Evolutionary conservation across 1,284 basidiomycete genomes (phyloP).

Genomic region (Trametes polyzona): DNA sequence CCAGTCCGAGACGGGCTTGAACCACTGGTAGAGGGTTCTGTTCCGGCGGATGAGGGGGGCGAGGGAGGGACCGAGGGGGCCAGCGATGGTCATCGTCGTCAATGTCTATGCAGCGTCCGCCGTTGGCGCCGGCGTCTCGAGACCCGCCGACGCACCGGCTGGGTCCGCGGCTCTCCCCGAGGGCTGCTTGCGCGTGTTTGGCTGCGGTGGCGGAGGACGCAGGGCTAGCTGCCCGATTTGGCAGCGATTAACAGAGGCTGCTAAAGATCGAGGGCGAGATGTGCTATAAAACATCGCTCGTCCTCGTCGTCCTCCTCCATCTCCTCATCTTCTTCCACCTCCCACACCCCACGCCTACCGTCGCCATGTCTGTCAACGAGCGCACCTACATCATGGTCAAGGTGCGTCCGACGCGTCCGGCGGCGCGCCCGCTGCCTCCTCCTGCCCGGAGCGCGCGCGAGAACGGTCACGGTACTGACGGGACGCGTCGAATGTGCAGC

Average conservation of each 20-base stretch:
- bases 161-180: conserved; percentile 34
- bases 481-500: conserved; percentile 51
- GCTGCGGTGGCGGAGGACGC: conserved; percentile 11
- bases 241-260: conserved; percentile 35
- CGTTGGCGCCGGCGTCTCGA: conserved; percentile 13
- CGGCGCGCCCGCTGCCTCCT: neutral
- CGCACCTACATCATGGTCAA: conserved; percentile 93
- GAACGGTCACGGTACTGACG: neutral
- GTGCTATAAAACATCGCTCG: conserved; percentile 38
- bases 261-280: conserved; percentile 26
- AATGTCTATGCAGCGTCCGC: conserved; percentile 16
- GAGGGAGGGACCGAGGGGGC: conserved; percentile 78
- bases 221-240: conserved; percentile 34
- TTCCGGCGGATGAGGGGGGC: conserved; percentile 79
- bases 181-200: conserved; percentile 42
- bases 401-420: conserved; percentile 44
- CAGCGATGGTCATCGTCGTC: conserved; percentile 44
- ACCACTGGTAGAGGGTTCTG: conserved; percentile 63
- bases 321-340: conserved; percentile 36
- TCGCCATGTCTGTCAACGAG: conserved; percentile 64
- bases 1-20: conserved; percentile 85
- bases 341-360: conserved; percentile 32
- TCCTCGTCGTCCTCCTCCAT: conserved; percentile 37
- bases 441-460: too few relatives aligned
- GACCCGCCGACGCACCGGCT: too few relatives aligned